These are phyloP conservation scores for Perilla frutescens DNA, from an alignment of 257 asterid genomes.

Conservation along the genomic window DNA sequence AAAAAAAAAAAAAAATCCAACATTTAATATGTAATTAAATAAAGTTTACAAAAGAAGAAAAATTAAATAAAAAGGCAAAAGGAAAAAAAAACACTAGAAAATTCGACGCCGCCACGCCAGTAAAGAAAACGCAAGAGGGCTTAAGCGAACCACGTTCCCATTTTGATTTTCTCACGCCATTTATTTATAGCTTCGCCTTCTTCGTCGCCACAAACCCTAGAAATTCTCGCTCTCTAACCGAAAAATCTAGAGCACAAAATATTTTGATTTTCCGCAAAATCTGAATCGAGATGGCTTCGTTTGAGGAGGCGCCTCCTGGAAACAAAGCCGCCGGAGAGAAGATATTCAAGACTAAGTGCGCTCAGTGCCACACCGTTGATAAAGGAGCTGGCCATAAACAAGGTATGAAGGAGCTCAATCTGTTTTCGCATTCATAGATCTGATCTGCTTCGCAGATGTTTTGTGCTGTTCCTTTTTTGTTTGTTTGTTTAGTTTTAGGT, in stretches of 20 bases:
- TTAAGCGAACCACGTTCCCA: constrained; percentile 39
- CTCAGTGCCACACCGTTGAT: constrained; percentile 86
- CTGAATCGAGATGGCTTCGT: constrained; percentile 59
- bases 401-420: constrained; percentile 44
- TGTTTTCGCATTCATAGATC: constrained; percentile 16
- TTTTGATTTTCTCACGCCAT: constrained; percentile 26
- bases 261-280: background rate
- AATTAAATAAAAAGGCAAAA: background rate
- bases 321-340: constrained; percentile 64
- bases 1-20: background rate
- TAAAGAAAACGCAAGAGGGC: constrained; percentile 25
- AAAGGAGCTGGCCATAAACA: constrained; percentile 90
- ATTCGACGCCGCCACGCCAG: constrained; percentile 36
- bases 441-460: constrained; percentile 17
- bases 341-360: constrained; percentile 80
- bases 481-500: background rate
- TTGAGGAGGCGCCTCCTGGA: constrained; percentile 75
- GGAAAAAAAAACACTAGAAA: background rate
- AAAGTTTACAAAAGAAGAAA: background rate
- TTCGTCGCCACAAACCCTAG: background rate
- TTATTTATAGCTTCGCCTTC: constrained; percentile 23
- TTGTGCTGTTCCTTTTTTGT: background rate
- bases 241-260: background rate
- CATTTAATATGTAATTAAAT: background rate
- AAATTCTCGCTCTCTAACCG: background rate